Evolutionary conservation across 2,329 filamentous ascomycete genomes (phyloP), one percentile per base, ranked within the genome.

Genomic region (Fonsecaea multimorphosa): DNA sequence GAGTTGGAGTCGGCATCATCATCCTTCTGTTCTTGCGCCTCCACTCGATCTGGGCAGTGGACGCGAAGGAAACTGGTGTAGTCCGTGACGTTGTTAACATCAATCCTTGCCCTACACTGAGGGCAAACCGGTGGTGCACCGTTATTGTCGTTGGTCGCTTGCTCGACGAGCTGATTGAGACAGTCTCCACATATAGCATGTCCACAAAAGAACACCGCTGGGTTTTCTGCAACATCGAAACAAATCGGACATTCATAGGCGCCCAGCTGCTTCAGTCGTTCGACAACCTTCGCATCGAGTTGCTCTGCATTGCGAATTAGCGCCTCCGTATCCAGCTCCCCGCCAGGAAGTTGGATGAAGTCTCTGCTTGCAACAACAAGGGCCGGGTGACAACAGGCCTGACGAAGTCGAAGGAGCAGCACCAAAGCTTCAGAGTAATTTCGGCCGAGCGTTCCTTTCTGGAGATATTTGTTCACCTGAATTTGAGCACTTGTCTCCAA

Each of bases 241-340:
- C 93, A 97, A 22, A 95, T 88, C 0, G 91, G 91, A 73, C 93
- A 96, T 74, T 93, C 89, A 57, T 94, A 91, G 1, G 82, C 84
- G 0, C 87, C 82, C 5, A 81, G 78, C 12, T 80, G 44, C 68
- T 82, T 90, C 74, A 95, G 84, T 6, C 91, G 86, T n/a, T 80
- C 74, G 19, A 96, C 82, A 12, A 92, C 90, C 2, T 86, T 80
- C 0, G 76, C 71, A 5, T 81, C 76, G 11, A 97, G 80, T 22
- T 81, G 75, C 72, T 85, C 85, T 1, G 92, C 91, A 22, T 63
- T 63, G 31, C 54, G 81, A 14, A 87, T 73, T 74, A 91, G 84
- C 31, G 88, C 82, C 5, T 85, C 79, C 56, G 83, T 82, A 2
- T 80, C 77, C 22, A 85, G 76, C 24, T 63, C 65, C 5, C 82